These are phyloP conservation scores for Ogataea paradorogensis DNA, from an alignment of 805 yeast species.

Conservation along the genomic window DNA sequence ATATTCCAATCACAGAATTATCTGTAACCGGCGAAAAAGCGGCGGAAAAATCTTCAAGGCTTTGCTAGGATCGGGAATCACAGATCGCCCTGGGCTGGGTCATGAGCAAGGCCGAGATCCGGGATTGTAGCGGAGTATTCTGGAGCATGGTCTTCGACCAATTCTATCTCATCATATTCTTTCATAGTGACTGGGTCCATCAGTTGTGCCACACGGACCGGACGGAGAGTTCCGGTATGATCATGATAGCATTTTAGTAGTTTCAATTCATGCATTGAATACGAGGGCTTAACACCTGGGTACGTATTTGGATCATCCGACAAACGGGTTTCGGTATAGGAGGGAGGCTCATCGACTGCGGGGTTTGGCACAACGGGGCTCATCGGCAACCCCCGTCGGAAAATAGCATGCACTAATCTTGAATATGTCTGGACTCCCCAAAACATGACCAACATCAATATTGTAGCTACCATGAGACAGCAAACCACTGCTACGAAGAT, in stretches of 20 bases:
- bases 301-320: constrained; percentile 8
- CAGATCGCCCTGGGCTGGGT: too few relatives aligned
- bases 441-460: constrained; percentile 7
- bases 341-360: constrained; percentile 9
- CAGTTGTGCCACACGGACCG: constrained; percentile 12
- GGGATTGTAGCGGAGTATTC: background rate
- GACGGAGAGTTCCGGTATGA: constrained; percentile 12
- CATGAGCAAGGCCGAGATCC: background rate
- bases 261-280: constrained; percentile 16
- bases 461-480: constrained; percentile 7
- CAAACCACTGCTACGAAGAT: constrained; percentile 11
- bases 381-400: background rate
- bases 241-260: constrained; percentile 12
- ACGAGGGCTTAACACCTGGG: constrained; percentile 13
- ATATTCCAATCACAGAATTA: background rate
- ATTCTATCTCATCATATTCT: constrained; percentile 14
- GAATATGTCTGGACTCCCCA: constrained; percentile 13
- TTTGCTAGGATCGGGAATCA: too few relatives aligned
- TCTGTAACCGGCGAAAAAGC: background rate
- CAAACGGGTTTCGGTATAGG: constrained; percentile 14
- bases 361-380: too few relatives aligned
- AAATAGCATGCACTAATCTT: constrained; percentile 7
- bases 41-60: too few relatives aligned
- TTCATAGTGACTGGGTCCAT: constrained; percentile 15
- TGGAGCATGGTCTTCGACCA: constrained; percentile 6